phyloP scores from a whole-genome alignment of 2,329 filamentous ascomycete species.

The Fusarium sp. region DNA sequence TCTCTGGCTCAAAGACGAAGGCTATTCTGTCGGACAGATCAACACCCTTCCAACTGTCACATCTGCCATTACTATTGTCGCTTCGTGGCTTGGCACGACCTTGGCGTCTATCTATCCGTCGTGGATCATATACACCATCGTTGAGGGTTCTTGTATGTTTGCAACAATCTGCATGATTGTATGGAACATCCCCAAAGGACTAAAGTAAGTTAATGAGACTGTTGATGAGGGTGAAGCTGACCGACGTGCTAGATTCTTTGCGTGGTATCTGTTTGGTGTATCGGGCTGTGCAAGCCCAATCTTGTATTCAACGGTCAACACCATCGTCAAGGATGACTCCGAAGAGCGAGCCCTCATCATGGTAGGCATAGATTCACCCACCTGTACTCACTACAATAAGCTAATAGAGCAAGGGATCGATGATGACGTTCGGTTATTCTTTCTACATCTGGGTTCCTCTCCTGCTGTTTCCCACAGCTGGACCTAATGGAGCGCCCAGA shows the following conservation, averaged over 20 bases:
- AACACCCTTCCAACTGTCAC: slow-evolving; percentile 47
- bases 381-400: no score
- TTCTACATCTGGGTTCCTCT: slow-evolving; percentile 14
- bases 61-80: slow-evolving; percentile 40
- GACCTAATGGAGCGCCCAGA: slow-evolving; percentile 1
- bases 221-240: not conserved
- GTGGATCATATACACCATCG: slow-evolving; percentile 5
- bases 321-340: not conserved
- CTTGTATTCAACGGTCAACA: not conserved
- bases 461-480: slow-evolving; percentile 8
- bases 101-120: slow-evolving; percentile 10
- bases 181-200: slow-evolving; percentile 13
- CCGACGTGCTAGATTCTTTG: not conserved
- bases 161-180: slow-evolving; percentile 17
- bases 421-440: slow-evolving; percentile 16
- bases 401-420: not conserved
- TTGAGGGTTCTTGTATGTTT: slow-evolving; percentile 7
- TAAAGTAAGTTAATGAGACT: not conserved
- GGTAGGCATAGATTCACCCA: not conserved
- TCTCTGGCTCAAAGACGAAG: slow-evolving; percentile 41
- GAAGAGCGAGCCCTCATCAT: not conserved
- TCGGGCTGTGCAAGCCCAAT: not conserved
- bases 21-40: slow-evolving; percentile 40
- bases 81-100: slow-evolving; percentile 46
- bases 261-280: not conserved